Evolutionary conservation across 2,329 filamentous ascomycete species (phyloP).

Genomic region (Alternaria arborescens): DNA sequence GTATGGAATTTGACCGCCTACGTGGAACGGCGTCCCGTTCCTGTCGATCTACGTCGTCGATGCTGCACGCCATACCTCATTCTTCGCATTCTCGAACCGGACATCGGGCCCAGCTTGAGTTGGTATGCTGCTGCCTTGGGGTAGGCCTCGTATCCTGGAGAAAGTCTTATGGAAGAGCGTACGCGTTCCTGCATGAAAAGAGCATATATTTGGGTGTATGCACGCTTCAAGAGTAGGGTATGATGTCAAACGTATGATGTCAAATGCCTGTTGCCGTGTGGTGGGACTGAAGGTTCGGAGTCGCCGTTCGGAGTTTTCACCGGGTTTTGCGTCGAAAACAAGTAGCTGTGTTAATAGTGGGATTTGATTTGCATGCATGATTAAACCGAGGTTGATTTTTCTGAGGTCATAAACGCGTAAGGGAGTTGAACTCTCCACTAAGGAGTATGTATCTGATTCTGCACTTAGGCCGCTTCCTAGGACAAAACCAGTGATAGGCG

Average conservation of each 20-base stretch:
- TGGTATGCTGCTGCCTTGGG: conserved; percentile 2
- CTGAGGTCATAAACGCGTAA: not conserved
- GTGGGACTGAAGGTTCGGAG: not conserved
- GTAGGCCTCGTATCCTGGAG: not conserved
- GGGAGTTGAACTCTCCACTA: not conserved
- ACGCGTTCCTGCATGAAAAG: conserved; percentile 11
- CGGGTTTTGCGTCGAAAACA: not conserved
- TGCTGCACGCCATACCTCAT: not conserved
- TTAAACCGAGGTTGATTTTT: not conserved
- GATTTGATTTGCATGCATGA: not conserved
- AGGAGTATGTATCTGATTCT: not conserved
- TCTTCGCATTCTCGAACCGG: conserved; percentile 1
- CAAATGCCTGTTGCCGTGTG: not conserved
- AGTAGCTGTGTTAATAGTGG: not conserved
- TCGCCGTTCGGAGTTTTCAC: not conserved
- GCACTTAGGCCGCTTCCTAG: not conserved
- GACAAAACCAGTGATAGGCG: not conserved
- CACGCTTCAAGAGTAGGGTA: not conserved
- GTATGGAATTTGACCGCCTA: not conserved
- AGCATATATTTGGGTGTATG: not conserved
- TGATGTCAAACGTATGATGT: not conserved
- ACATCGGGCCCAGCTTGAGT: not conserved
- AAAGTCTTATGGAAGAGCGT: not conserved
- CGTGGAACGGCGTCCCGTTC: conserved; percentile 5
- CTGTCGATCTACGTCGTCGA: conserved; percentile 6